Base-by-base conservation (phyloP, 1,139 yeast species). In the Saccharomycopsis hybrid region DNA sequence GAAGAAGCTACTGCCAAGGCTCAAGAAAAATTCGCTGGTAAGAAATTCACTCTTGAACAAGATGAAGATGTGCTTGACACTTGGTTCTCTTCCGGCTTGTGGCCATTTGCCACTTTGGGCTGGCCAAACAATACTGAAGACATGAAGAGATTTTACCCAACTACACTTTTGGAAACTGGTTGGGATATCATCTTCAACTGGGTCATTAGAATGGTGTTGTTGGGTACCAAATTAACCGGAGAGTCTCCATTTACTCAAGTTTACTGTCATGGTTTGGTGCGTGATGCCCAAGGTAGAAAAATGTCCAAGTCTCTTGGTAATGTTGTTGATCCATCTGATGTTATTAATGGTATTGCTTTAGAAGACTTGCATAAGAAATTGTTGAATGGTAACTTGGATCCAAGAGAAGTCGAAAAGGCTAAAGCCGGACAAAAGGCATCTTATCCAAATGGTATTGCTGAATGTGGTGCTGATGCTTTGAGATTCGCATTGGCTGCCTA, bases 101-200 rank as follows among this genome's bases (percentile, higher is more conserved):
- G 98, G 98, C 97, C 98, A 54, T 82, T 94, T 66, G 84, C 96
- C 44, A 92, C 96, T 54, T 73, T 92, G 56, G 97, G 97, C 50
- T 92, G 98, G 97, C 98, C 98, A 62, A 71, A 80, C 53, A 71
- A 79, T 66, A 77, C 92, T 50, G 65, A 69, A 53, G 98, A 92
- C 65, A 69, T 89, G 77, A 75, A 80, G 61, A 72, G 72, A 55
- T 92, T 86, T 69, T 85, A 78, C 64, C 98, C 98, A 59, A 84
- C 89, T 83, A 82, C 94, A 39, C 74, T 92, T 82, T 76, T 92
- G 64, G 98, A 92, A 72, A 92, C 98, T 49, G 98, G 98, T 59
- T 92, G 98, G 98, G 98, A 92, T 73, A 92, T 92, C 65, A 75
- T 92, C 63, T 92, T 92, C 80, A 92, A 92, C 83, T 92, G 98